phyloP scores from a whole-genome alignment of 1,139 yeast species.

The Sugiyamaella pinicola region DNA sequence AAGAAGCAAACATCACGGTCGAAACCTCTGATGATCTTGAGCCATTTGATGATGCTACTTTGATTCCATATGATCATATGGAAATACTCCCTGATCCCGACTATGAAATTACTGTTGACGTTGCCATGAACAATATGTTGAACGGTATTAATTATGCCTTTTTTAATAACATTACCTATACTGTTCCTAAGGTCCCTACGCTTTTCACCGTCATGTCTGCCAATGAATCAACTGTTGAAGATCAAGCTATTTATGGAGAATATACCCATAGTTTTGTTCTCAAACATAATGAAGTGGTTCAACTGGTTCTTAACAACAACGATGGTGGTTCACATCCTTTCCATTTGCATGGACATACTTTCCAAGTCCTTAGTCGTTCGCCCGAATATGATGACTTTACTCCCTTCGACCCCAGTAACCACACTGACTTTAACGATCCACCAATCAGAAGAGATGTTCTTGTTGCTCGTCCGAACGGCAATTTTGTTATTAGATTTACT shows the following conservation, averaged over 20 bases:
- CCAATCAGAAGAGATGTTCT: conserved; percentile 76
- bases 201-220: conserved; percentile 68
- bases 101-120: conserved; percentile 62
- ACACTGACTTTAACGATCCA: conserved; percentile 56
- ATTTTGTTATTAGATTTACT: conserved; percentile 63
- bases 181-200: conserved; percentile 80
- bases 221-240: conserved; percentile 54
- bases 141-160: conserved; percentile 89
- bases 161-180: conserved; percentile 81
- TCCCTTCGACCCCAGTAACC: conserved; percentile 53
- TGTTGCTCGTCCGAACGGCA: conserved; percentile 66
- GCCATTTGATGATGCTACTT: conserved; percentile 57
- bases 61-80: conserved; percentile 57
- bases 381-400: conserved; percentile 52
- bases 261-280: conserved; percentile 75
- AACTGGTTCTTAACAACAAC: conserved; percentile 66
- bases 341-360: conserved; percentile 81
- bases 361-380: conserved; percentile 67
- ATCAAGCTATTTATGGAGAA: conserved; percentile 69
- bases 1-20: conserved; percentile 50
- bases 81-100: conserved; percentile 67
- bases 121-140: conserved; percentile 74
- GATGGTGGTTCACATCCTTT: conserved; percentile 87
- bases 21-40: conserved; percentile 42
- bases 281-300: conserved; percentile 63